phyloP scores from a whole-genome alignment of 2,329 filamentous ascomycete species.

The Arthrinium phaeospermum region DNA sequence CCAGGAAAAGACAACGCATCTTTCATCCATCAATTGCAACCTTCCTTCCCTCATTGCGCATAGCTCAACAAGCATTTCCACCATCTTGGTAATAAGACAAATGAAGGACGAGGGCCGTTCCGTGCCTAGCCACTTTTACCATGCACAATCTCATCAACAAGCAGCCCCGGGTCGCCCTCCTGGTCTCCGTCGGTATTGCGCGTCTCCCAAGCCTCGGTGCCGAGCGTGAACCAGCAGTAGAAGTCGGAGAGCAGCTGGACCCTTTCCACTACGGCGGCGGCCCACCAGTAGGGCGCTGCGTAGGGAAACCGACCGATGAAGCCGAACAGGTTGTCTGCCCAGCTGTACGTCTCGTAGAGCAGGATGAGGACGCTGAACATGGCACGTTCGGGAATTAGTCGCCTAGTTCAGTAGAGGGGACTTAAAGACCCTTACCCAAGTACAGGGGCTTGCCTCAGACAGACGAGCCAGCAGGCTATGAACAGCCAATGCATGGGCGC shows the following conservation, averaged over 20 bases:
- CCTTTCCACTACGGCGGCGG: not conserved
- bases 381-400: too few relatives aligned
- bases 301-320: not conserved
- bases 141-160: not conserved
- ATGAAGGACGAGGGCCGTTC: too few relatives aligned
- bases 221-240: not conserved
- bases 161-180: not conserved
- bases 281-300: not conserved
- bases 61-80: too few relatives aligned
- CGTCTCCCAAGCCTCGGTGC: not conserved
- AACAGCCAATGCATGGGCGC: not conserved
- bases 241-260: not conserved
- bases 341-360: not conserved
- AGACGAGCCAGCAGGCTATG: not conserved
- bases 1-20: not conserved
- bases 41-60: too few relatives aligned
- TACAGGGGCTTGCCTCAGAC: not conserved
- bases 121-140: not conserved
- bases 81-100: too few relatives aligned
- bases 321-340: not conserved
- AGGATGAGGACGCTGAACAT: not conserved
- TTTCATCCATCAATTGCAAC: too few relatives aligned
- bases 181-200: conserved; percentile 5
- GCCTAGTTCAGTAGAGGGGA: too few relatives aligned
- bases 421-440: too few relatives aligned